Evolutionary conservation across 2,329 filamentous ascomycete species (phyloP), one percentile per base, ranked within the genome.

Genomic region (Paramyrothecium roridum): DNA sequence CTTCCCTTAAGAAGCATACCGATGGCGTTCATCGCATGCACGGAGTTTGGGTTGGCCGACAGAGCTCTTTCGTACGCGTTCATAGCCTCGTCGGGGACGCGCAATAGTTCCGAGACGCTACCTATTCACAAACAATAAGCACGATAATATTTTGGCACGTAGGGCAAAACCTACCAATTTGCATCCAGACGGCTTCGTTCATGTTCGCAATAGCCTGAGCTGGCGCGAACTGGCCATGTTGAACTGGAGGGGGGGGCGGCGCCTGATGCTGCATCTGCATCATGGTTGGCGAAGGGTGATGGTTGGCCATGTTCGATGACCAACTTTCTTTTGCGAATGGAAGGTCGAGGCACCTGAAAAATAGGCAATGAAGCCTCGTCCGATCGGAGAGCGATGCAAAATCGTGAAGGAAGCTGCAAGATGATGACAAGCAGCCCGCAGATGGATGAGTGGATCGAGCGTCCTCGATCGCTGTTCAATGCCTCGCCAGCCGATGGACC

Each of bases 21-120:
- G 61, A 98, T 96, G 58, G 92, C 90, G 64, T 92, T 96, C 90
- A 98, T 93, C 30, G 95, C 95, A 1, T 86, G 84, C 51, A 95
- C 88, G 19, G 93, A 98, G 77, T 90, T 91, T 49, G 86, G 84
- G 69, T 98, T 98, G 70, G 93, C 90, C 63, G 85, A 84, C 58
- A 98, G 81, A 46, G 93, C 95, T 70, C 90, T 88, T 73, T 98
- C 92, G 72, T 97, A 99, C 48, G 93, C 90, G 62, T 85, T 81
- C 79, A 95, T 90, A 52, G 93, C 93, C 68, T 93, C 91, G 58
- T 98, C 93, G 47, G 90, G 80, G 66, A 95, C 90, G 61, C 91
- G 90, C 77, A 97, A 85, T 64, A 95, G 77, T 76, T 99, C 93
- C 21, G 91, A 90, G 59, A 96, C 82, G 65, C 86, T 90, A 40